phyloP scores from a whole-genome alignment of 1,139 yeast genomes.

The Nakaseomyces bracarensis region DNA sequence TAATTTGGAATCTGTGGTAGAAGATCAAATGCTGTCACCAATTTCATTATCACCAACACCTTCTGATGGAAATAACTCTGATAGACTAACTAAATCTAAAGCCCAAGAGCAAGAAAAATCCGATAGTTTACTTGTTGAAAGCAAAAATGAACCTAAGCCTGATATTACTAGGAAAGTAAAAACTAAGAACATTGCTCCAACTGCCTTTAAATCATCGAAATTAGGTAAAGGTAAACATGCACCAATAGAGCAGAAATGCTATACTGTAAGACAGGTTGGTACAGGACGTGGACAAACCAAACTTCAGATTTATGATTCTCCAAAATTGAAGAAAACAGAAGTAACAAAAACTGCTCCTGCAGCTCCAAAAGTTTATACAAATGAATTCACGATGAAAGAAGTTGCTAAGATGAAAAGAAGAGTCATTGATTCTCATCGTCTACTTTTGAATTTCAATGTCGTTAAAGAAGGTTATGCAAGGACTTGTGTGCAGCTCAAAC shows the following conservation, averaged over 20 bases:
- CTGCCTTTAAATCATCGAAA: too few relatives aligned
- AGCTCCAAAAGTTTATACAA: conserved; percentile 11
- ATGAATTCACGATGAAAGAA: conserved; percentile 20
- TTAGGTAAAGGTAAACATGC: too few relatives aligned
- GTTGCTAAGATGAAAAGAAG: conserved; percentile 27
- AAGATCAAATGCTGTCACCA: conserved; percentile 14
- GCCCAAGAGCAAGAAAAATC: background rate
- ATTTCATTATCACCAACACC: conserved; percentile 20
- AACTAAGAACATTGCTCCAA: too few relatives aligned
- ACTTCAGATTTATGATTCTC: too few relatives aligned
- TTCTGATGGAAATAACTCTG: conserved; percentile 6
- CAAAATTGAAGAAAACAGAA: too few relatives aligned
- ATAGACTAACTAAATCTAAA: conserved; percentile 8
- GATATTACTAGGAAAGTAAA: too few relatives aligned
- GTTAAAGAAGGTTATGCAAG: conserved; percentile 30
- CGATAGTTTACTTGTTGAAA: background rate
- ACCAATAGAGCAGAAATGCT: too few relatives aligned
- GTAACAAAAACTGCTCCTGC: too few relatives aligned
- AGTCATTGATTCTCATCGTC: conserved; percentile 29
- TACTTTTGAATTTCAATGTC: conserved; percentile 28
- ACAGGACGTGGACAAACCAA: background rate
- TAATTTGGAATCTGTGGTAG: conserved; percentile 7
- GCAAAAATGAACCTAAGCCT: conserved; percentile 1
- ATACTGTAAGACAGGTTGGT: too few relatives aligned
- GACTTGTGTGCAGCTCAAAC: conserved; percentile 31